A percentile compares a stretch with the other conserved stretches of the same genome.
These are phyloP conservation scores for Saturnispora sanitii DNA, from an alignment of 805 yeast species.

Conservation along the genomic window DNA sequence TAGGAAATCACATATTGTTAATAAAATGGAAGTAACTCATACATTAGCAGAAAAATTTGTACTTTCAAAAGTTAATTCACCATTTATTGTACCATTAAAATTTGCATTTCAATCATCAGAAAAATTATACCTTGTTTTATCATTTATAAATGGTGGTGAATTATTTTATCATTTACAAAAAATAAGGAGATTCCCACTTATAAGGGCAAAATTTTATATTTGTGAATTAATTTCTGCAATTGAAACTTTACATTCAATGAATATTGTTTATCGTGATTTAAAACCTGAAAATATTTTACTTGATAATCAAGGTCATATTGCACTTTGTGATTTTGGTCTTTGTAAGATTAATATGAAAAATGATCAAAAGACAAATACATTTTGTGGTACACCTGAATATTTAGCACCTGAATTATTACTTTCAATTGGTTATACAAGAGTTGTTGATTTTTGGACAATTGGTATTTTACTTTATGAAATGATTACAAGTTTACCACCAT, in stretches of 20 bases:
- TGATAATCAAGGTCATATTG: conserved; percentile 96
- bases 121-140: conserved; percentile 78
- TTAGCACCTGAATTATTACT: conserved; percentile 88
- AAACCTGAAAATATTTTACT: conserved; percentile 92
- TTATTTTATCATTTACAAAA: conserved; percentile 87
- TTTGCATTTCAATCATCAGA: conserved; percentile 97
- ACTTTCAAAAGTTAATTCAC: conserved; percentile 82
- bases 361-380: conserved; percentile 78
- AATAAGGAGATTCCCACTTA: conserved; percentile 80
- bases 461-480: conserved; percentile 91
- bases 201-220: conserved; percentile 85
- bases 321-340: conserved; percentile 92
- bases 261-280: conserved; percentile 89
- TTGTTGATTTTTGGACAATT: conserved; percentile 98
- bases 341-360: conserved; percentile 92
- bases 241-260: conserved; percentile 81
- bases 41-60: conserved; percentile 96
- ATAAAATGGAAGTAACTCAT: conserved; percentile 90
- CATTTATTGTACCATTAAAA: conserved; percentile 92
- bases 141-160: conserved; percentile 96
- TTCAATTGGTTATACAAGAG: conserved; percentile 90
- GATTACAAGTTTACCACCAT: conserved; percentile 96
- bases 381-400: conserved; percentile 98
- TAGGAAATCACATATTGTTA: conserved; percentile 88
- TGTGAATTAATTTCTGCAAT: conserved; percentile 91